Conservation (phyloP, 805 yeast genomes). For the Grigorovia jiainica region DNA sequence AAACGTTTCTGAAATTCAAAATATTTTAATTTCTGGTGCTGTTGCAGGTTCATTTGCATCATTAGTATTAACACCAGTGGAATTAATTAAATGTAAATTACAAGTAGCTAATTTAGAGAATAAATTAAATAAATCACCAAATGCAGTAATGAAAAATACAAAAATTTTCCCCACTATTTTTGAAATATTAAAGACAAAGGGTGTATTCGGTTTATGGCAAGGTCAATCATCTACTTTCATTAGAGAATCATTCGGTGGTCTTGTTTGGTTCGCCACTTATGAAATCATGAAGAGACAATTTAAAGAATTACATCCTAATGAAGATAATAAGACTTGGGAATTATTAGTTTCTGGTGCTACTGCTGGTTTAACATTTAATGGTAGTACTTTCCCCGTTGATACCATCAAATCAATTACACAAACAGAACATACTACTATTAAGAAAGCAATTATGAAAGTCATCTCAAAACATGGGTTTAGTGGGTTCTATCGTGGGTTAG, state of each 20-base stretch:
- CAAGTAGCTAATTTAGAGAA: slow-evolving; percentile 47
- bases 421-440: slow-evolving; percentile 28
- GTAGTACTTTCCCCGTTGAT: slow-evolving; percentile 79
- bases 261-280: slow-evolving; percentile 90
- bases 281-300: slow-evolving; percentile 42
- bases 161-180: slow-evolving; percentile 32
- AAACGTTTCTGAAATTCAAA: slow-evolving; percentile 18
- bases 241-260: slow-evolving; percentile 83
- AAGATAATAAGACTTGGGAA: slow-evolving; percentile 38
- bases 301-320: slow-evolving; percentile 18
- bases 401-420: slow-evolving; percentile 85
- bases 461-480: slow-evolving; percentile 51
- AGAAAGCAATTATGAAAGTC: slow-evolving; percentile 34
- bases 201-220: slow-evolving; percentile 71
- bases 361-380: slow-evolving; percentile 78
- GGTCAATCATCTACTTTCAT: slow-evolving; percentile 77
- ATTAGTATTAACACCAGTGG: slow-evolving; percentile 83
- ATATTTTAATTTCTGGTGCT: slow-evolving; percentile 62
- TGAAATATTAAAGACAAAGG: slow-evolving; percentile 39
- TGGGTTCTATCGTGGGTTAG: slow-evolving; percentile 76
- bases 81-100: slow-evolving; percentile 75
- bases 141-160: slow-evolving; percentile 6
- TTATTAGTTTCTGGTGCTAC: slow-evolving; percentile 69
- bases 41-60: slow-evolving; percentile 77
- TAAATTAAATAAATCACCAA: slow-evolving; percentile 16